Evolutionary conservation across 352 stramenopile species (phyloP).

Genomic region (Phytopythium mirpurense): DNA sequence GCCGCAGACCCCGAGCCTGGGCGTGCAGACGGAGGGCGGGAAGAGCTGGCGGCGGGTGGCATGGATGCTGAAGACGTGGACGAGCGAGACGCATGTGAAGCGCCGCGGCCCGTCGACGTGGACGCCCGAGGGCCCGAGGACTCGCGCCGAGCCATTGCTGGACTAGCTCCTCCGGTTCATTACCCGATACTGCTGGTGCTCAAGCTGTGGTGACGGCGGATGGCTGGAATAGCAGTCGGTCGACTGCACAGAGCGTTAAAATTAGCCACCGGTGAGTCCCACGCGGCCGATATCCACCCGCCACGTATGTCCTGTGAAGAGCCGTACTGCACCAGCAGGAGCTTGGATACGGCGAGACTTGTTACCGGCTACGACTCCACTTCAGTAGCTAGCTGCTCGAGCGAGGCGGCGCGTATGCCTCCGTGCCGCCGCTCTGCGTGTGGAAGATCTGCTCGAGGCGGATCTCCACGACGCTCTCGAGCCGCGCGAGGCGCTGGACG

Average conservation of each 20-base stretch:
- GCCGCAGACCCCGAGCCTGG: background rate
- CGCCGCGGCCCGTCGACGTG: background rate
- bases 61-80: background rate
- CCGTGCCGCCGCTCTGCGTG: conserved; percentile 11
- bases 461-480: conserved; percentile 42
- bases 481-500: conserved; percentile 27
- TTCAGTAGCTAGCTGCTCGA: no score
- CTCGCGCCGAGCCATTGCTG: background rate
- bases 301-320: no score
- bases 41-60: background rate
- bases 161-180: background rate
- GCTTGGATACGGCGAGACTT: no score
- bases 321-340: no score
- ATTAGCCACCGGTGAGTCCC: no score
- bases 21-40: background rate
- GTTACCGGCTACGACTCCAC: no score
- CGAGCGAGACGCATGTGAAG: background rate
- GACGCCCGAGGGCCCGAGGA: background rate
- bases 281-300: no score
- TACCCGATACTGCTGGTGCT: no score
- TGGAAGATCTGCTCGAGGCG: conserved; percentile 41
- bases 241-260: no score
- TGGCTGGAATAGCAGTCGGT: no score
- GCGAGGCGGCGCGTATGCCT: background rate
- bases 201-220: no score